phyloP scores from a whole-genome alignment of 2,329 filamentous ascomycete species.

The Cadophora sp. region DNA sequence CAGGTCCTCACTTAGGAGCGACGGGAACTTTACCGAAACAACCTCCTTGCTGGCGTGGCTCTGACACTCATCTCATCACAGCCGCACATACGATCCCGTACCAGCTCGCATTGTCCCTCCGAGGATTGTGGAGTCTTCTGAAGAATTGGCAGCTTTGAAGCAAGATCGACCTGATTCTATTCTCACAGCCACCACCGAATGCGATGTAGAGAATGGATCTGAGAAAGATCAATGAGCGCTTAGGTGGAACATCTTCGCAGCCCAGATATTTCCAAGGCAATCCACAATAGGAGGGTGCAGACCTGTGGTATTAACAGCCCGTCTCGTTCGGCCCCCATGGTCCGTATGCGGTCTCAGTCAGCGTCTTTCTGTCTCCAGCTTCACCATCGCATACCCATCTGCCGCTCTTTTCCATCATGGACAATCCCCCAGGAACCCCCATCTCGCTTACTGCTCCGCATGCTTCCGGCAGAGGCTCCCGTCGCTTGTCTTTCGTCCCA shows the following conservation, averaged over 20 bases:
- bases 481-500: background rate
- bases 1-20: background rate
- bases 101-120: background rate
- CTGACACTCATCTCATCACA: background rate
- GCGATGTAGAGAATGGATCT: background rate
- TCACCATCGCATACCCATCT: background rate
- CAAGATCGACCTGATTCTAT: background rate
- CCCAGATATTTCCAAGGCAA: background rate
- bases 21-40: constrained; percentile 11
- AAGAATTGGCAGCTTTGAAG: background rate
- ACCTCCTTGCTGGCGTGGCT: background rate
- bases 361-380: background rate
- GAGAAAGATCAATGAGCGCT: background rate
- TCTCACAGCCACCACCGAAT: background rate
- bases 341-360: constrained; percentile 2
- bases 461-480: constrained; percentile 7
- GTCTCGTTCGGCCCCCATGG: background rate
- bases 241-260: background rate
- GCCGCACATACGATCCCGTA: background rate
- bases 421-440: background rate
- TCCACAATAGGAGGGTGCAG: background rate
- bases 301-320: background rate
- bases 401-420: background rate
- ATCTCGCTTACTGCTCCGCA: background rate
- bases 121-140: background rate